Conservation (phyloP, 2,329 filamentous ascomycete genomes). For the Fusarium fujikuroi region DNA sequence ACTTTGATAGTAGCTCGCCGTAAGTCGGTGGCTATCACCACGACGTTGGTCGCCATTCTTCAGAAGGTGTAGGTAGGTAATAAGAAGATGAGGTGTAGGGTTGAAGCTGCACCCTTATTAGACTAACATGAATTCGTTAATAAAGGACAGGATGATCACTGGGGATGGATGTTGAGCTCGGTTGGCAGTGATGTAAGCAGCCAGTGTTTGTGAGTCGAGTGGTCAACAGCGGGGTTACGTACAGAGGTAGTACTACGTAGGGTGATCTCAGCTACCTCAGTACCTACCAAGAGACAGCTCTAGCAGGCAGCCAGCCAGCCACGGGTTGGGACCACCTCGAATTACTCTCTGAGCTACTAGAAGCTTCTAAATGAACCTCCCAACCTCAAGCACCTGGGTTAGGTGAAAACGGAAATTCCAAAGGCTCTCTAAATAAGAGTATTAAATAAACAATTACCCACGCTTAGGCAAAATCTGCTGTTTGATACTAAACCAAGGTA, state of each 20-base stretch:
- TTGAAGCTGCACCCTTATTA: background rate
- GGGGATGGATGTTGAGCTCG: constrained; percentile 22
- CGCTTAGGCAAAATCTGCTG: background rate
- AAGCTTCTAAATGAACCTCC: constrained; percentile 10
- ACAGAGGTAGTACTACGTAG: background rate
- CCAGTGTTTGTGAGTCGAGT: background rate
- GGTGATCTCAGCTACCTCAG: background rate
- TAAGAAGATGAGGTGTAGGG: background rate
- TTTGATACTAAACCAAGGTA: background rate
- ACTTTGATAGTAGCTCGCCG: constrained; percentile 86
- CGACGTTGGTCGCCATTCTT: constrained; percentile 85
- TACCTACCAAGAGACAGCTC: background rate
- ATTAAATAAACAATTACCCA: background rate
- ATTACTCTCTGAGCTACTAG: background rate
- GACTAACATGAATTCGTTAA: background rate
- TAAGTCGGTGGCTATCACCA: constrained; percentile 84
- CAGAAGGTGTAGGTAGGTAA: background rate
- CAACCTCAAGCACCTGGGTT: background rate
- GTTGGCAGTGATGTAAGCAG: constrained; percentile 37
- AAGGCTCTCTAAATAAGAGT: background rate
- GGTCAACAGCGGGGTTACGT: constrained; percentile 26
- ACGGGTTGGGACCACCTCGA: background rate
- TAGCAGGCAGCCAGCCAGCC: constrained; percentile 23
- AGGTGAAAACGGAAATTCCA: background rate
- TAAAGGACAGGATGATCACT: constrained; percentile 10